Percentiles rank a stretch among this genome's conserved stretches.
phyloP scores from a whole-genome alignment of 148 eudicot species.

The Oxyria digyna region DNA sequence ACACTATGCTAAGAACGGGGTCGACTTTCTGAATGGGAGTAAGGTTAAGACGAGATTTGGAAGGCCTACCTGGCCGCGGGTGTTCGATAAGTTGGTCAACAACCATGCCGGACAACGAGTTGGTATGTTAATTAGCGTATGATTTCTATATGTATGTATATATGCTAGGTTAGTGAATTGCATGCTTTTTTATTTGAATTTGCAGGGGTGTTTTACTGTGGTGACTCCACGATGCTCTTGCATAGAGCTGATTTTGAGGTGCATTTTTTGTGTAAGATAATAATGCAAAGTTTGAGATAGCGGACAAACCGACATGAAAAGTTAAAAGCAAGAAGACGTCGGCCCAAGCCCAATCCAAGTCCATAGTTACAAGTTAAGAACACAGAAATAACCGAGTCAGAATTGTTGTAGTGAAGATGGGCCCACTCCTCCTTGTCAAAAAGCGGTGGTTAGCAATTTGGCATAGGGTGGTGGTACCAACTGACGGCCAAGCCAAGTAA shows the following conservation, averaged over 20 bases:
- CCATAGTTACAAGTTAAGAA: too few species aligned
- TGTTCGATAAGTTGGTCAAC: slow-evolving; percentile 28
- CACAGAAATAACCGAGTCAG: too few species aligned
- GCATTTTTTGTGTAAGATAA: too few species aligned
- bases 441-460: not conserved
- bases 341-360: not conserved
- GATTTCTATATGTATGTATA: too few species aligned
- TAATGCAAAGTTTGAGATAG: too few species aligned
- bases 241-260: too few species aligned
- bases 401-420: not conserved
- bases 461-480: slow-evolving; percentile 1
- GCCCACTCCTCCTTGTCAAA: not conserved
- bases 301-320: too few species aligned
- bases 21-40: slow-evolving; percentile 32
- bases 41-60: slow-evolving; percentile 37
- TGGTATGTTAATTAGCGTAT: slow-evolving; percentile 22
- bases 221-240: slow-evolving; percentile 15
- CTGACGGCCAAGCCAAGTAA: slow-evolving; percentile 8
- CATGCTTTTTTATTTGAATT: too few species aligned
- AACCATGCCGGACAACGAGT: slow-evolving; percentile 27
- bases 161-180: too few species aligned
- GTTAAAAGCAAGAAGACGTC: too few species aligned
- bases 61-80: slow-evolving; percentile 36
- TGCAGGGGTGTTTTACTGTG: slow-evolving; percentile 46
- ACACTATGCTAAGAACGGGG: slow-evolving; percentile 38